Conservation (phyloP, 805 yeast species). For the Lachancea lanzarotensis region DNA sequence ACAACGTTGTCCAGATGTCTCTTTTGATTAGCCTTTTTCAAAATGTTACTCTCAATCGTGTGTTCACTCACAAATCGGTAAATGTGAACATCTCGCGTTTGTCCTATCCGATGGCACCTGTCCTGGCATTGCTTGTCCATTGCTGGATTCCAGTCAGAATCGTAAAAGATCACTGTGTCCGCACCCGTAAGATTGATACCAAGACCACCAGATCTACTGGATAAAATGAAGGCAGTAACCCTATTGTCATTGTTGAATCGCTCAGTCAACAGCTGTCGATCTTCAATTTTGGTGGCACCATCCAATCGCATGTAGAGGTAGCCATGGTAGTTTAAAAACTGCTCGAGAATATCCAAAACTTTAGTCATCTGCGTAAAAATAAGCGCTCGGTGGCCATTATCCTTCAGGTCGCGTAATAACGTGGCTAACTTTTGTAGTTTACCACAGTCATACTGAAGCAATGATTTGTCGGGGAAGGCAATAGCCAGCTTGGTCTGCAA, state of each 20-base stretch:
- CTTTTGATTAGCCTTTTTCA: slow-evolving; percentile 91
- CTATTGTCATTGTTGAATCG: slow-evolving; percentile 80
- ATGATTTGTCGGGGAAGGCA: slow-evolving; percentile 92
- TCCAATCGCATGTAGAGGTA: slow-evolving; percentile 90
- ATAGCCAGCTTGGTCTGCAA: slow-evolving; percentile 82
- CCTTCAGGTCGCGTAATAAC: slow-evolving; percentile 67
- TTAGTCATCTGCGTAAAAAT: slow-evolving; percentile 98
- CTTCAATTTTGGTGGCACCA: slow-evolving; percentile 96
- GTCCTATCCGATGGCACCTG: slow-evolving; percentile 98
- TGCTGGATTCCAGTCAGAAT: slow-evolving; percentile 99
- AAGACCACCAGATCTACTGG: slow-evolving; percentile 96
- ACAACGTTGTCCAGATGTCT: slow-evolving; percentile 89
- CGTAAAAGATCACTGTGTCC: slow-evolving; percentile 96
- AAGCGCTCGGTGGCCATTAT: slow-evolving; percentile 86
- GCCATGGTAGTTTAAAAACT: slow-evolving; percentile 89
- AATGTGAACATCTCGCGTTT: slow-evolving; percentile 94
- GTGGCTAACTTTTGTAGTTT: slow-evolving; percentile 80
- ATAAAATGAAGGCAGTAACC: slow-evolving; percentile 84
- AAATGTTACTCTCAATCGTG: slow-evolving; percentile 92
- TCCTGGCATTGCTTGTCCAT: slow-evolving; percentile 99
- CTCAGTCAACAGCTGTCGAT: slow-evolving; percentile 90
- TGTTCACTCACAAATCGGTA: slow-evolving; percentile 93
- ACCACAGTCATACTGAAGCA: slow-evolving; percentile 94
- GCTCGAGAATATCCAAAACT: slow-evolving; percentile 88
- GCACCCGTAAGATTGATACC: slow-evolving; percentile 98